A percentile compares a stretch with the other conserved stretches of the same genome.
These are phyloP conservation scores for Penicillium taxi DNA, from an alignment of 495 filamentous ascomycete species.

Conservation along the genomic window DNA sequence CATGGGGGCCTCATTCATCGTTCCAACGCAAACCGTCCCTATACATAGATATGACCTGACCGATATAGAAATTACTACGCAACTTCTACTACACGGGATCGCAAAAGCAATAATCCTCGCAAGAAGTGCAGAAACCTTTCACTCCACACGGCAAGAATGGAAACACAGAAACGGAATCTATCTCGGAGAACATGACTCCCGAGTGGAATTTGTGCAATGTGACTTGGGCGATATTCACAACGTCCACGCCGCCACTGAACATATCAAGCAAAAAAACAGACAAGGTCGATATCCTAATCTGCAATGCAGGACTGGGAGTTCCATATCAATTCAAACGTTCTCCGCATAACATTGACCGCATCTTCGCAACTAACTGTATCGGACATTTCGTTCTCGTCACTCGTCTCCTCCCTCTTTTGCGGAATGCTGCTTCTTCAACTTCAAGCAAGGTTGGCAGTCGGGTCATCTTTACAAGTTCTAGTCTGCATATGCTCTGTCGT, in stretches of 20 bases:
- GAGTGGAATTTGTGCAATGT: constrained; percentile 25
- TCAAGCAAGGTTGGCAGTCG: constrained; percentile 19
- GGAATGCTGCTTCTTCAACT: constrained; percentile 7
- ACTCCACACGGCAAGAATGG: constrained; percentile 18
- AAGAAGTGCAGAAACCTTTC: constrained; percentile 20
- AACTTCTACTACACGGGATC: constrained; percentile 35
- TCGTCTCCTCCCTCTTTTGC: constrained; percentile 27
- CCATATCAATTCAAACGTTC: constrained; percentile 17
- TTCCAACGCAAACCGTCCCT: too few species aligned
- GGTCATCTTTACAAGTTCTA: constrained; percentile 25
- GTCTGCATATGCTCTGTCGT: constrained; percentile 20
- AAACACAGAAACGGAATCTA: constrained; percentile 10
- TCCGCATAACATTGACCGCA: constrained; percentile 23
- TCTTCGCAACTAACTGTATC: constrained; percentile 36
- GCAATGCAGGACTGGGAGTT: constrained; percentile 25
- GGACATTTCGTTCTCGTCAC: constrained; percentile 30
- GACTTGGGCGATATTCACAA: constrained; percentile 25
- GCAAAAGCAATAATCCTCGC: constrained; percentile 28
- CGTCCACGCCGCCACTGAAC: constrained; percentile 16
- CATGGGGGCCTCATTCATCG: too few species aligned
- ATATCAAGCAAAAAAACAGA: constrained; percentile 14
- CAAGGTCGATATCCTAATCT: constrained; percentile 31
- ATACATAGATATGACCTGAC: neutral
- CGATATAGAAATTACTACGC: constrained; percentile 26
- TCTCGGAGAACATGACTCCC: constrained; percentile 10